Base-by-base conservation (phyloP, 176 grass and related monocot species). In the Juncus inflexus region DNA sequence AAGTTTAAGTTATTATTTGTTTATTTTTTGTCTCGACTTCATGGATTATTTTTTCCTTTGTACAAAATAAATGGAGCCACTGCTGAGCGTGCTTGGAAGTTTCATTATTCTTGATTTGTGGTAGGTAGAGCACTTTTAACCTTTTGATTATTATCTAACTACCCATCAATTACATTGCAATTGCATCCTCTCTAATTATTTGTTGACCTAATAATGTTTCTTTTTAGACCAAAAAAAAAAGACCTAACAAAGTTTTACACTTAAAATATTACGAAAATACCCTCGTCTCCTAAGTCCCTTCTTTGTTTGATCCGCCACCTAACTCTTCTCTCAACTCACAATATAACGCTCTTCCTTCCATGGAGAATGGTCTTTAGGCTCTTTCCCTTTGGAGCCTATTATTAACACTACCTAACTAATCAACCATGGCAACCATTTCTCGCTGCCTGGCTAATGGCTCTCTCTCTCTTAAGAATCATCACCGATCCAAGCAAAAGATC, bases 401-500 rank as follows among this genome's bases (percentile, higher is more conserved):
- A 28, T 28, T 28, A 77, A 81, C 63, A 74, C 68, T 69, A 74
- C 69, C 81, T 55, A 42, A 50, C 73, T 12, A 66, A 68, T n/a
- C 58, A 55, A 59, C 49, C 67, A 74, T 74, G 62, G 52, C 65
- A 62, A 13, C 40, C 42, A 16, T 71, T 52, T 63, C 74, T 35
- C 81, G 58, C 36, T 50, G 51, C 50, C 41, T 56, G 55, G 38
- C 60, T 72, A 74, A 89, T 62, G 49, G 45, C 40, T 57, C 42
- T 9, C 15, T 55, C 37, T 63, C 60, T 15, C 50, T 15, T 3
- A 64, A 47, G 74, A 85, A 36, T 10, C 77, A 76, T 68, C 83
- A 69, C 61, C 74, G 78, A 67, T 14, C 75, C 51, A 85, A 81
- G 50, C 12, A 49, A 63, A 58, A 69, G 40, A 60, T 72, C 53